Evolutionary conservation across 2,329 filamentous ascomycete genomes (phyloP).

Genomic region (Sporothrix euskadiensis): DNA sequence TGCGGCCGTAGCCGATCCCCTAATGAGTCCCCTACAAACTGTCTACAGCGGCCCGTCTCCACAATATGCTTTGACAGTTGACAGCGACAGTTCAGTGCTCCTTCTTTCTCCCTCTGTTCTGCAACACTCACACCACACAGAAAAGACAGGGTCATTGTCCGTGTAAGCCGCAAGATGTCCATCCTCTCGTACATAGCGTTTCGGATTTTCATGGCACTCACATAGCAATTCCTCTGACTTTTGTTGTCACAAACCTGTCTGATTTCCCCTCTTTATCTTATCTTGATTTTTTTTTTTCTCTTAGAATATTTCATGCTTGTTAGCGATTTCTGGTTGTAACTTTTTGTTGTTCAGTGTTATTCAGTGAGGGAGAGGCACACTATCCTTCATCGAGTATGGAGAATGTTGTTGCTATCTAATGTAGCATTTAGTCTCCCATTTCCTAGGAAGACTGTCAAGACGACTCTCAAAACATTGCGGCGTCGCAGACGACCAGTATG

Average conservation of each 20-base stretch:
- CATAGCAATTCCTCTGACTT: neutral
- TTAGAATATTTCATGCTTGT: too few species aligned
- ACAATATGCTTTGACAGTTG: neutral
- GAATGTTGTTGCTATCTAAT: too few species aligned
- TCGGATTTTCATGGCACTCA: neutral
- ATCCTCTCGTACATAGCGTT: slow-evolving; percentile 12
- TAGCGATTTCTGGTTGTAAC: too few species aligned
- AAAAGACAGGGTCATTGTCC: neutral
- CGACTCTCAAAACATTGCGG: neutral
- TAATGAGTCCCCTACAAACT: too few species aligned
- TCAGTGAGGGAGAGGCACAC: too few species aligned
- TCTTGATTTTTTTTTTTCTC: too few species aligned
- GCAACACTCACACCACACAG: neutral
- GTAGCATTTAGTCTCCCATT: neutral
- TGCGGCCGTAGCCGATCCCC: slow-evolving; percentile 10
- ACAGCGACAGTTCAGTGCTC: neutral
- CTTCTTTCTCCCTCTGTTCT: neutral
- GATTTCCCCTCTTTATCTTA: neutral
- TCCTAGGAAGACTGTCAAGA: slow-evolving; percentile 2
- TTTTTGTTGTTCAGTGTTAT: too few species aligned
- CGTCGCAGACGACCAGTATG: neutral
- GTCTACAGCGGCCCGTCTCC: neutral
- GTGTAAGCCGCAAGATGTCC: slow-evolving; percentile 19
- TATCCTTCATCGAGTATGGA: too few species aligned
- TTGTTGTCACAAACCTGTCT: neutral